Base-by-base conservation (phyloP, 805 yeast species). In the Metschnikowia sp. region DNA sequence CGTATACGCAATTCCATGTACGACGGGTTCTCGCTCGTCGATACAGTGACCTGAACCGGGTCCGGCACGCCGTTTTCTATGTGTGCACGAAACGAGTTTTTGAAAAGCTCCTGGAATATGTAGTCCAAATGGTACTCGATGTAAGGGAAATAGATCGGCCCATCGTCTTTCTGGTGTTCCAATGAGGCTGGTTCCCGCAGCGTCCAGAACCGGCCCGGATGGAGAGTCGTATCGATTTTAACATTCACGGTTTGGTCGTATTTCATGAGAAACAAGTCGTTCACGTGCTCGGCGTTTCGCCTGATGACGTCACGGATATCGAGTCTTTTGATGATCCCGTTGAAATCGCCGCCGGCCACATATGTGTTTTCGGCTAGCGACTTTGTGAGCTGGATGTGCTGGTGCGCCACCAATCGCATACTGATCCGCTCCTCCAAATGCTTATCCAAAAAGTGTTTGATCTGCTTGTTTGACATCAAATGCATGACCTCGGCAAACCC, bases 101-200 rank as follows among this genome's bases (percentile, higher is more conserved):
- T 92, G 56, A 92, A 74, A 18, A 92, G 68, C 67, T 92, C 99
- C 19, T 88, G 88, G 47, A 90, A 72, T 41, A 92, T 82, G 61
- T 94, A 92, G 62, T 92, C 97, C 44, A 94, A 65, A 62, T 91
- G 96, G 39, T 84, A 83, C 18, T 94, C 88, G 38, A 92, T 85
- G 63, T 89, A 92, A 0, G 97, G 92, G 61, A 91, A 81, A 10
- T 69, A 67, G 12, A 87, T 71, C 22, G 80, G 78, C n/a, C 82
- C 81, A 45, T 68, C 68, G 47, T 26, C 48, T 33, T 33, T 41
- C 26, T 42, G 53, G 10, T 19, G 36, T 32, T 32, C 39, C 13
- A 45, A 46, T 26, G 18, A 6, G 15, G 54, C 50, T 3, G 44
- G 49, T 61, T 58, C 58, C 40, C 50, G 53, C 63, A 47, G 52